Conservation (phyloP, 2,329 filamentous ascomycete species). For the Apiospora aurea region DNA sequence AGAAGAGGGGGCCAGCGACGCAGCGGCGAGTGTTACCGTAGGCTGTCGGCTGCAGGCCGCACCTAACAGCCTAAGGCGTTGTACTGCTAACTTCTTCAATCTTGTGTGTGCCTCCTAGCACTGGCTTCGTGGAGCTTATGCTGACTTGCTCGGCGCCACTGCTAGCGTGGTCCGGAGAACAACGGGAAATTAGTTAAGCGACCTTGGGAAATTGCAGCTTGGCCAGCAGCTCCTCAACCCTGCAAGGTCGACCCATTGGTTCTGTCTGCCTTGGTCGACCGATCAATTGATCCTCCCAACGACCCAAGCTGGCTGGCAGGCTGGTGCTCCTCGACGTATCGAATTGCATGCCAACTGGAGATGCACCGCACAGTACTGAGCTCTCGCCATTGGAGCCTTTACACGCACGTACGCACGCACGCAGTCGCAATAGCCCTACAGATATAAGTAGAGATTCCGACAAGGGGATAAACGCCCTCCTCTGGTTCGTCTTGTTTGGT, state of each 20-base stretch:
- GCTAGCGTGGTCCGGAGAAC: conserved; percentile 5
- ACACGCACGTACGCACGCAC: no score
- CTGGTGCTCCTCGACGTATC: neutral
- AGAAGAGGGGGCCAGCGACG: neutral
- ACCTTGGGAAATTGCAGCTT: conserved; percentile 21
- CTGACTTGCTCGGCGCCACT: conserved; percentile 20
- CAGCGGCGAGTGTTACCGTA: no score
- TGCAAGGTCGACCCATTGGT: conserved; percentile 13
- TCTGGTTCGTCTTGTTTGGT: neutral
- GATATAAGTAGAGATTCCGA: neutral
- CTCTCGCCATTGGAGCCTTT: neutral
- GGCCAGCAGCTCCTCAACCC: neutral
- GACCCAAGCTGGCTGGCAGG: neutral
- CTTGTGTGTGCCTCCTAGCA: neutral
- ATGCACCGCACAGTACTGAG: neutral
- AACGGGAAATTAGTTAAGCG: conserved; percentile 26
- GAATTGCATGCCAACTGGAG: neutral
- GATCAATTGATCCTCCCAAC: neutral
- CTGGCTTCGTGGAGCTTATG: neutral
- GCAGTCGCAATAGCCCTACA: neutral
- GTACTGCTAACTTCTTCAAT: no score
- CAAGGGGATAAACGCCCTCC: no score
- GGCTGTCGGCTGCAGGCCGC: no score
- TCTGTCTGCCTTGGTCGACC: neutral
- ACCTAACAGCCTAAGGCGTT: no score